Conservation (phyloP, 1,139 yeast species). For the Hansenula sp. region DNA sequence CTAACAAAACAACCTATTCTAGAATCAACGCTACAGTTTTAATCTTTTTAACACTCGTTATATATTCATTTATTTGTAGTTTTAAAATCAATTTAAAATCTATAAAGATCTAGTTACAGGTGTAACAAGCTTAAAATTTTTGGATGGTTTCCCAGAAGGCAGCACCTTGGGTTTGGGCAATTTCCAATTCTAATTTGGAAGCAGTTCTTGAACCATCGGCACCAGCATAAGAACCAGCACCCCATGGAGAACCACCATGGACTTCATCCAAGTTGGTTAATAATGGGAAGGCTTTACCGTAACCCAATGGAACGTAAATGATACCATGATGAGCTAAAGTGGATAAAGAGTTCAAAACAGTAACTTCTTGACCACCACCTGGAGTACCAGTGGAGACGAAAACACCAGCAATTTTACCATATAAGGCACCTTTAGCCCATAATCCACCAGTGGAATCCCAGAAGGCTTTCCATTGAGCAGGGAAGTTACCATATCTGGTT, state of each 20-base stretch:
- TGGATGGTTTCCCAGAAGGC: constrained; percentile 32
- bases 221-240: constrained; percentile 81
- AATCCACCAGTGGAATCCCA: constrained; percentile 82
- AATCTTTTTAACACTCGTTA: too few relatives aligned
- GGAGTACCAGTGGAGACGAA: constrained; percentile 79
- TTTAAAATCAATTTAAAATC: too few relatives aligned
- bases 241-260: constrained; percentile 88
- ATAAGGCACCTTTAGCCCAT: constrained; percentile 74
- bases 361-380: constrained; percentile 83
- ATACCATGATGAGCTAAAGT: constrained; percentile 77
- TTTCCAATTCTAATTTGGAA: constrained; percentile 55
- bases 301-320: constrained; percentile 78
- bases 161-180: constrained; percentile 60
- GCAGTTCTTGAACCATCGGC: constrained; percentile 79
- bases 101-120: too few relatives aligned
- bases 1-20: neutral
- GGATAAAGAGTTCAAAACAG: constrained; percentile 62
- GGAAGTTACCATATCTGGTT: constrained; percentile 78
- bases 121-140: constrained; percentile 13
- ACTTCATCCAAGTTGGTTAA: constrained; percentile 60
- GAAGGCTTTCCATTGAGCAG: constrained; percentile 79
- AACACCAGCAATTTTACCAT: constrained; percentile 74
- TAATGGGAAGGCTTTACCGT: constrained; percentile 56
- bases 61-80: too few relatives aligned
- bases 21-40: too few relatives aligned